Evolutionary conservation across 2,329 filamentous ascomycete genomes (phyloP), one percentile per base, ranked within the genome.

Genomic region (Didymella segeticola): DNA sequence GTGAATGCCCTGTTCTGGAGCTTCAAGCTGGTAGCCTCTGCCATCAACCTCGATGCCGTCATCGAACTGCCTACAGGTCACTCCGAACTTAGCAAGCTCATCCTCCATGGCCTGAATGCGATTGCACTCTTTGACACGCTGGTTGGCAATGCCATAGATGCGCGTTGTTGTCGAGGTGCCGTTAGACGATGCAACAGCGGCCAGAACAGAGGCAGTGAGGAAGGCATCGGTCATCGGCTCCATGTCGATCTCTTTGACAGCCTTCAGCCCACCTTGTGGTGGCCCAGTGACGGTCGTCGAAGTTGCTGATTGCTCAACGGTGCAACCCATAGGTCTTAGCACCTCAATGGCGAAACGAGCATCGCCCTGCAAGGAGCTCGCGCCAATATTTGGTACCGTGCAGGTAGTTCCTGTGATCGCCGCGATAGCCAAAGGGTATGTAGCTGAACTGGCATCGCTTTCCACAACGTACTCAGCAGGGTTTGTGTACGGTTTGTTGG

Each of bases 171-270:
- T 78, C 30, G 80, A 82, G 8, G 75, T 72, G 45, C 78, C 79
- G 43, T 86, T 87, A 2, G 90, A 91, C 12, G 84, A 86, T 9
- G 93, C 92, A 36, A 96, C 91, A 29, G 95, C 95, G 22, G 92
- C 95, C 39, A 99, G 83, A 4, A 96, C 92, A 1, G 92, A 96
- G 15, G 95, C 95, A 4, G 93, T 97, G 46, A 99, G 82, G 81
- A 99, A 99, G 42, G 95, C 95, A 75, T 99, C 95, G 0, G 95
- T 99, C 95, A 99, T 99, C 1, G 93, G 90, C 74, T 98, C 95
- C 95, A 99, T 99, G 69, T 99, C 93, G 23, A 99, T 87, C 54
- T 93, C 89, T 15, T 86, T 79, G 11, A 99, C 79, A 0, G 90
- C 88, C 64, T 87, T 87, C 31, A 99, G 79, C 14, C 83, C 77